Evolutionary conservation across 768 basidiomycete species (phyloP), one percentile per base, ranked within the genome.

Genomic region (Pulveroboletus sp.): DNA sequence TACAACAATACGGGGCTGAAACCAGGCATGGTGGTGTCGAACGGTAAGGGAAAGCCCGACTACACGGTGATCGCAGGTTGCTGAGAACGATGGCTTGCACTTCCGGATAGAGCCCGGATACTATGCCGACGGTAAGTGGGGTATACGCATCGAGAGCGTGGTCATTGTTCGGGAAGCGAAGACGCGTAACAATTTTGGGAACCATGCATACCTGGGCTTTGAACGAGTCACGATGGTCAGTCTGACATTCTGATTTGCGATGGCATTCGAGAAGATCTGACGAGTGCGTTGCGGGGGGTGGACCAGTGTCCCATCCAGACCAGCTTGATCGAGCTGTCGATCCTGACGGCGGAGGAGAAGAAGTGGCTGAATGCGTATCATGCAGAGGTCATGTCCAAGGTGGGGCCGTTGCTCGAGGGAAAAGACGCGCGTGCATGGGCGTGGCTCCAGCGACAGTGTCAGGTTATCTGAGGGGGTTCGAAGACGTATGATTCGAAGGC

Each of bases 131-230:
- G 95, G 93, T 2, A 72, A 76, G 39, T 98, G 85, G 60, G 95
- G 94, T 2, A 92, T 98, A 59, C 84, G 96, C 5, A 90, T 95
- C 58, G 95, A 99, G 71, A 93, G 81, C 66, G 77, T 97, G 38
- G 82, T 93, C 18, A 73, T 95, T 17, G 87, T 95, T 4, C 76
- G 79, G 43, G 77, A 83, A 39, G 84, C 69, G 9, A 66, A 84
- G 46, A 92, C 91, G 1, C 79, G 82, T 47, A 78, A 91, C 62
- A 77, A 79, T 55, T 98, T 94, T 64, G 92, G 89, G 1, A 78
- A 84, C 27, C 80, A 82, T 17, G 89, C 86, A 2, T 98, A 83
- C 68, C 76, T 96, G 28, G 78, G 82, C 3, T 88, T 95, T 54
- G 95, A 97, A 68, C 74, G 78, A 48, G 75, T 98, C 49, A 97